Evolutionary conservation across 2,329 filamentous ascomycete genomes (phyloP).

Genomic region (Alternaria tenuissima): DNA sequence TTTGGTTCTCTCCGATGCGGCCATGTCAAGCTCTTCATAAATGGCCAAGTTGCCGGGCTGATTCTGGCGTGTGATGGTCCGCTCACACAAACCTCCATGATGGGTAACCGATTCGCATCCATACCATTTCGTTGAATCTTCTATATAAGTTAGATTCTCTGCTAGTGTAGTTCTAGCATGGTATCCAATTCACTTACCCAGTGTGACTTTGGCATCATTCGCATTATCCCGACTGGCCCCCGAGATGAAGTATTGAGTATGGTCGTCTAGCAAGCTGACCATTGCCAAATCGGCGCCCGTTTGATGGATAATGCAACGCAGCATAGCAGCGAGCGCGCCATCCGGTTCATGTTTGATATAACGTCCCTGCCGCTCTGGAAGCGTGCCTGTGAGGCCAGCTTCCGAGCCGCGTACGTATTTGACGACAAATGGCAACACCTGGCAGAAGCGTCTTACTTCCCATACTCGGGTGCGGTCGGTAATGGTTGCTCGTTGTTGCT

Average conservation of each 20-base stretch:
- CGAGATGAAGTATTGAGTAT: conserved; percentile 17
- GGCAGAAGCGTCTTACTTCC: conserved; percentile 17
- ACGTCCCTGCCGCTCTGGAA: conserved; percentile 1
- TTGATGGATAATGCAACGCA: conserved; percentile 14
- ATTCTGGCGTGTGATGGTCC: conserved; percentile 14
- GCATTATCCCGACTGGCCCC: conserved; percentile 11
- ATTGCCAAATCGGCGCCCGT: conserved; percentile 13
- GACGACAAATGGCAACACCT: conserved; percentile 12
- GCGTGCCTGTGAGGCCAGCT: conserved; percentile 3
- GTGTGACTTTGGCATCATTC: conserved; percentile 10
- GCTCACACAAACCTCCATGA: conserved; percentile 15
- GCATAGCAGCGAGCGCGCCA: conserved; percentile 13
- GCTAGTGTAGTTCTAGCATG: neutral
- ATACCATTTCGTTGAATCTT: conserved; percentile 17
- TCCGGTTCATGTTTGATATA: conserved; percentile 2
- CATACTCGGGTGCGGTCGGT: conserved; percentile 12
- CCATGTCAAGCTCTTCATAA: conserved; percentile 15
- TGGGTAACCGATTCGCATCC: conserved; percentile 17
- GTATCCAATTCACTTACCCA: conserved; percentile 4
- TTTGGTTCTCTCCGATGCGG: conserved; percentile 12
- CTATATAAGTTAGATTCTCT: neutral
- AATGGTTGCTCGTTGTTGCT: conserved; percentile 15
- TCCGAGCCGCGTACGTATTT: conserved; percentile 9
- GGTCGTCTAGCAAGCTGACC: conserved; percentile 15
- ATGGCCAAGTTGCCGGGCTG: conserved; percentile 12